phyloP scores from a whole-genome alignment of 179 eudicot species.

The Actinidia polygama region DNA sequence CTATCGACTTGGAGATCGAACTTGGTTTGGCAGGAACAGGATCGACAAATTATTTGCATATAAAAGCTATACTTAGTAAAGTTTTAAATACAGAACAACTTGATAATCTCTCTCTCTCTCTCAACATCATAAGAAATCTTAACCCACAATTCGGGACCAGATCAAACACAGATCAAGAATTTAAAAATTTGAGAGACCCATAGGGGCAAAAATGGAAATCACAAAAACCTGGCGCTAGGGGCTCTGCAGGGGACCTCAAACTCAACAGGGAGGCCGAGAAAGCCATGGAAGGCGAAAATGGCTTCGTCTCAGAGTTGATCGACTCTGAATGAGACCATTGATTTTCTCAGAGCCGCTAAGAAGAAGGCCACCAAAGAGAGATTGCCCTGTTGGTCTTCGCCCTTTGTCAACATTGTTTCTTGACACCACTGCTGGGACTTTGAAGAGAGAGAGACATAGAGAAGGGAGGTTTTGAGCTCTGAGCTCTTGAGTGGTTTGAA shows the following conservation, averaged over 20 bases:
- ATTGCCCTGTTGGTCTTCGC: constrained; percentile 34
- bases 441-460: too few relatives aligned
- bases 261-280: constrained; percentile 83
- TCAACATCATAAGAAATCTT: too few relatives aligned
- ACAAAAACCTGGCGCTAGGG: constrained; percentile 93
- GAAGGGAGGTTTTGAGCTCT: too few relatives aligned
- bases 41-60: too few relatives aligned
- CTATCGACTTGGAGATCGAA: too few relatives aligned
- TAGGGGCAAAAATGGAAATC: too few relatives aligned
- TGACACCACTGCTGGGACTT: constrained; percentile 65
- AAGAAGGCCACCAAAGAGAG: constrained; percentile 60
- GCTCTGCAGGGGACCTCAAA: constrained; percentile 67
- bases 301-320: constrained; percentile 52
- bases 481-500: too few relatives aligned
- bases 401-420: constrained; percentile 44
- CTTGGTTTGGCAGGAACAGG: too few relatives aligned
- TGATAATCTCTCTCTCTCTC: too few relatives aligned
- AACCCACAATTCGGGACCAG: too few relatives aligned
- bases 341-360: constrained; percentile 66
- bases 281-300: constrained; percentile 68
- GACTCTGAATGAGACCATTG: constrained; percentile 70
- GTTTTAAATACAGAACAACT: too few relatives aligned
- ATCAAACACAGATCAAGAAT: constrained; percentile 7
- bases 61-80: too few relatives aligned
- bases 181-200: neutral